phyloP scores from a whole-genome alignment of 805 yeast genomes.

The Wickerhamiella bombiphila region DNA sequence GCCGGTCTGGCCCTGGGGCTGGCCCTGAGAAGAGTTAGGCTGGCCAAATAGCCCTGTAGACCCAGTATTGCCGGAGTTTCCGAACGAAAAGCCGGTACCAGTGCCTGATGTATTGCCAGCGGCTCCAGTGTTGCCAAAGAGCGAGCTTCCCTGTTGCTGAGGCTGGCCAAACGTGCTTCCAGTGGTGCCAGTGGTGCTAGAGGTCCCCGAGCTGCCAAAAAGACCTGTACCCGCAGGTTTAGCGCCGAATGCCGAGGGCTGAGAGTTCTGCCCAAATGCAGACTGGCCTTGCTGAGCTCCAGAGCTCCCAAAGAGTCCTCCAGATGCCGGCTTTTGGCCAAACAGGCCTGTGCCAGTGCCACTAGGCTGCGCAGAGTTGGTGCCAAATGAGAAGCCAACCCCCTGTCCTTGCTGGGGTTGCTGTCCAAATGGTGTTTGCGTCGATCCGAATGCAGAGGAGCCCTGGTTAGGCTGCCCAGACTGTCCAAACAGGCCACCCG shows the following conservation, averaged over 20 bases:
- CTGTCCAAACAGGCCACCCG: no score
- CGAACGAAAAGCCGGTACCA: constrained; percentile 19
- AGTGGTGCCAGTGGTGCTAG: constrained; percentile 4
- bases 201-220: constrained; percentile 6
- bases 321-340: constrained; percentile 18
- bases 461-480: neutral
- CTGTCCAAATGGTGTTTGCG: constrained; percentile 2
- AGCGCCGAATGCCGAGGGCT: constrained; percentile 31
- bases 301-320: constrained; percentile 10
- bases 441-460: neutral
- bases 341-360: constrained; percentile 12
- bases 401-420: constrained; percentile 8
- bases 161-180: constrained; percentile 14
- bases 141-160: neutral
- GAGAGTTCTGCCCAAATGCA: constrained; percentile 14
- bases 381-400: constrained; percentile 12
- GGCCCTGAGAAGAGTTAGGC: constrained; percentile 11
- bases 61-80: constrained; percentile 12
- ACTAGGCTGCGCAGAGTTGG: no score
- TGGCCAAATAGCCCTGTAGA: constrained; percentile 18
- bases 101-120: neutral
- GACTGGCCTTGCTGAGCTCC: constrained; percentile 3
- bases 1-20: constrained; percentile 6
- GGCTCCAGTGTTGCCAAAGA: neutral
- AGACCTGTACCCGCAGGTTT: constrained; percentile 1